Base-by-base conservation (phyloP, 768 basidiomycete species). In the Peribolospora kevripleyi region DNA sequence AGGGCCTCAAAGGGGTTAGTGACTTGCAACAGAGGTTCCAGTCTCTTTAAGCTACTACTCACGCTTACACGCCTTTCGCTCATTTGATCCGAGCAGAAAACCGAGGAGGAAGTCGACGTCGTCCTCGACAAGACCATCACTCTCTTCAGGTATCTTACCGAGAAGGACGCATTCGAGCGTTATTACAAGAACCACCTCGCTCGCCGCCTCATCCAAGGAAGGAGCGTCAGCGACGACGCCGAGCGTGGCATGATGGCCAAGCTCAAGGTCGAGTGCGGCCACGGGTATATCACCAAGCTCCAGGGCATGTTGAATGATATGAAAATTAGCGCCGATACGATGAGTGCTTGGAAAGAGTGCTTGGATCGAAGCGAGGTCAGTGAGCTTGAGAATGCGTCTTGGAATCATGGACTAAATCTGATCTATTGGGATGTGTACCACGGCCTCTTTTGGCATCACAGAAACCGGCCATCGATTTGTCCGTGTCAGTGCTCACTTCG, bases 271-370 rank as follows among this genome's bases (percentile, higher is more conserved):
- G 91, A 97, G 69, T 90, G 84, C 63, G 91, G 91, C 6, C 81
- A 80, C 62, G 86, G 91, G 65, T 99, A 97, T 68, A 97, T 93
- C 1, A 86, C 91, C 68, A 90, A 90, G 66, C 72, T 97, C 63
- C 90, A 98, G 67, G 90, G 90, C 56, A 98, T 98, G 91, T 93
- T 98, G 76, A 75, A 85, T 60, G 91, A 97, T 65, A 88, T 98
- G 79, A 84, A 79, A 62, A 66, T 90, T 39, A 91, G 86, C 5
- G 68, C 71, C 14, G 93, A 98, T 55, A 79, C 78, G 11, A 82
- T 82, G 74, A 71, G 75, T 42, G 76, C 75, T 4, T 98, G 87
- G 66, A 75, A 75, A 76, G 65, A 67, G 10, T 66, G 70, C 65
- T 67, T 87, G 38, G 71, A 62, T 7, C 61, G 64, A 37, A 52